Evolutionary conservation across 2,329 filamentous ascomycete species (phyloP).

Genomic region (Fusarium tuaranense): DNA sequence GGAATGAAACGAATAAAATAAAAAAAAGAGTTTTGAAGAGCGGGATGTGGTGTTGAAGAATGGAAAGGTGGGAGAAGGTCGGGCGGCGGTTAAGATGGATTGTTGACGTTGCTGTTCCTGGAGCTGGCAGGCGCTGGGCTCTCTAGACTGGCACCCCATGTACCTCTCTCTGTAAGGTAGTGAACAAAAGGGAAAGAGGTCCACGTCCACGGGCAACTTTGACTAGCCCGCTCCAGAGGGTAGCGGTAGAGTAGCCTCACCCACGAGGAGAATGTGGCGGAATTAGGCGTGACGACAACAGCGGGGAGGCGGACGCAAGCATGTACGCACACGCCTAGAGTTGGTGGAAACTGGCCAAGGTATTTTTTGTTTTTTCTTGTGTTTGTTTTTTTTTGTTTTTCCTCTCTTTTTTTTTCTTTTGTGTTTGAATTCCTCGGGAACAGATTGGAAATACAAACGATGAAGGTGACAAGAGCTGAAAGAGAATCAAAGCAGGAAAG

Average conservation of each 20-base stretch:
- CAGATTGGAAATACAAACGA: conserved; percentile 17
- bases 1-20: neutral
- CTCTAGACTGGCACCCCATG: conserved; percentile 19
- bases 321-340: conserved; percentile 23
- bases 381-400: neutral
- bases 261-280: conserved; percentile 15
- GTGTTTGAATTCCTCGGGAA: neutral
- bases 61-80: conserved; percentile 23
- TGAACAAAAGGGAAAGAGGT: neutral
- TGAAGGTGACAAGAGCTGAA: conserved; percentile 13
- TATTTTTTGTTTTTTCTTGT: neutral
- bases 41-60: conserved; percentile 31
- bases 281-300: conserved; percentile 13
- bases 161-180: neutral
- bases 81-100: conserved; percentile 20
- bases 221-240: neutral
- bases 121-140: conserved; percentile 24
- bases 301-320: conserved; percentile 8
- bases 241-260: conserved; percentile 7
- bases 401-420: neutral
- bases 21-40: conserved; percentile 6
- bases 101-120: conserved; percentile 38
- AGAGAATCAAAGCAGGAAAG: neutral
- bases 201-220: neutral
- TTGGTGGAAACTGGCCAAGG: neutral